Evolutionary conservation across 768 basidiomycete genomes (phyloP).

Genomic region (Peribolospora baueri): DNA sequence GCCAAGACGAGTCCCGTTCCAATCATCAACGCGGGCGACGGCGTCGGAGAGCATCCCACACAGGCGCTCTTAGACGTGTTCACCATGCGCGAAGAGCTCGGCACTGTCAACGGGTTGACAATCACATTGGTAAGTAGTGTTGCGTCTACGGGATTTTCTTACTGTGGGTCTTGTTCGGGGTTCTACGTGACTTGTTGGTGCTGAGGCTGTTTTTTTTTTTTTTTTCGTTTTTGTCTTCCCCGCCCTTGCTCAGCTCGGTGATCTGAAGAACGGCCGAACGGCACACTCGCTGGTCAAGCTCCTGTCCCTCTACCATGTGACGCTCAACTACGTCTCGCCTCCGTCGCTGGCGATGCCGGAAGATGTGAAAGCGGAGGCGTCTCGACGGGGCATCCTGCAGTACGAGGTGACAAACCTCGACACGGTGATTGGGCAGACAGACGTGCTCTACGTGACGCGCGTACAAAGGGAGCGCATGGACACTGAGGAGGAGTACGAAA

Average conservation of each 20-base stretch:
- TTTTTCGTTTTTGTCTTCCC: not conserved
- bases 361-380: conserved; percentile 53
- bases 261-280: conserved; percentile 91
- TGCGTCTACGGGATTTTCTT: conserved; percentile 1
- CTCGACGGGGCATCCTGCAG: conserved; percentile 56
- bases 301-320: conserved; percentile 72
- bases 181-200: no score
- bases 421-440: conserved; percentile 71
- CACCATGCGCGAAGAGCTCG: conserved; percentile 90
- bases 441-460: conserved; percentile 88
- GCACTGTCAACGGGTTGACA: conserved; percentile 86
- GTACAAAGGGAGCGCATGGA: conserved; percentile 86
- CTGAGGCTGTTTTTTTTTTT: not conserved
- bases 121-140: conserved; percentile 25
- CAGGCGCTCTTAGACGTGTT: conserved; percentile 41
- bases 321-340: conserved; percentile 86
- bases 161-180: no score
- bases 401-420: conserved; percentile 67
- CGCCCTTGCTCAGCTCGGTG: conserved; percentile 47
- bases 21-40: conserved; percentile 89
- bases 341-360: conserved; percentile 68
- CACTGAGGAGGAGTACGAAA: conserved; percentile 56
- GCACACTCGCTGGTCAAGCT: conserved; percentile 87
- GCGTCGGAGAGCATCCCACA: conserved; percentile 89
- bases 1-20: conserved; percentile 91